A percentile compares a stretch with the other conserved stretches of the same genome.
Evolutionary conservation across 164 flowering plant species (phyloP).

Genomic region (Berberis thunbergii): DNA sequence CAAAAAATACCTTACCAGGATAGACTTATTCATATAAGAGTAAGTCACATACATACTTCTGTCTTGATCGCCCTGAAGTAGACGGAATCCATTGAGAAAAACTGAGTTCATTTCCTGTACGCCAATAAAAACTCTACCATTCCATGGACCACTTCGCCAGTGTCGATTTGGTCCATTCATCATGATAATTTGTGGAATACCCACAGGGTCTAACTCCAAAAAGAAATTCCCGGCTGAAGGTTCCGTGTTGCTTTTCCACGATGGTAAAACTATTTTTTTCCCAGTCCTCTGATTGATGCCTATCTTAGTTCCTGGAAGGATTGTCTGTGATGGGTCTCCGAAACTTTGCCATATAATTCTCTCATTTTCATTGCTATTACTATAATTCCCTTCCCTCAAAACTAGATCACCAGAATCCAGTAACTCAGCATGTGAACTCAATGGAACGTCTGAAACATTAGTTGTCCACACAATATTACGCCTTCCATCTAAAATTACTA

Average conservation of each 20-base stretch:
- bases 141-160: conserved; percentile 37
- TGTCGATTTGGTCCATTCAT: conserved; percentile 18
- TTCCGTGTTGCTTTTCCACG: conserved; percentile 26
- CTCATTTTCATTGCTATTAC: neutral
- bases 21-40: neutral
- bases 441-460: neutral
- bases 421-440: neutral
- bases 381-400: neutral
- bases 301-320: conserved; percentile 14
- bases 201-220: conserved; percentile 3
- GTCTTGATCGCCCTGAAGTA: neutral
- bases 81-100: conserved; percentile 1
- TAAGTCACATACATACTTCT: conserved; percentile 1
- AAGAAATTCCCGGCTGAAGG: conserved; percentile 26
- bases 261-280: conserved; percentile 5
- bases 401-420: conserved; percentile 3
- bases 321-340: neutral
- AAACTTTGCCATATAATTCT: conserved; percentile 2
- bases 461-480: conserved; percentile 1
- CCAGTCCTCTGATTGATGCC: conserved; percentile 7
- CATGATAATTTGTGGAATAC: conserved; percentile 14
- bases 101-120: conserved; percentile 9
- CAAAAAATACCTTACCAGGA: neutral
- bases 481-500: conserved; percentile 4
- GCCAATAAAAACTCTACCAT: conserved; percentile 19